Percentiles rank a stretch among this genome's conserved stretches.
These are phyloP conservation scores for Lotus japonicus DNA, from an alignment of 306 rosid genomes.

Conservation along the genomic window DNA sequence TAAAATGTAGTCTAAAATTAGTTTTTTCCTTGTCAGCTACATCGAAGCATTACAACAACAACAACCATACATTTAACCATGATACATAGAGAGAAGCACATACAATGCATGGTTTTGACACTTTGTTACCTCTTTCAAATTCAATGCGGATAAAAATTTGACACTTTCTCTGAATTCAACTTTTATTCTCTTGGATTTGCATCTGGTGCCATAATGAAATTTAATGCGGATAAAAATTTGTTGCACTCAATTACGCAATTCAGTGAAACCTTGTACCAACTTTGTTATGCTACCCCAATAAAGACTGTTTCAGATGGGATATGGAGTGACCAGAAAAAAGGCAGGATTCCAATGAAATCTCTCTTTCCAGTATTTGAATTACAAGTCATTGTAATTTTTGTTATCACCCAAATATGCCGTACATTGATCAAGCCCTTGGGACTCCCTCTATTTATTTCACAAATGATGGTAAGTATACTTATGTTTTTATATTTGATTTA, in stretches of 20 bases:
- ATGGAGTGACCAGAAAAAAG: slow-evolving; percentile 1
- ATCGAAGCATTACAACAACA: background rate
- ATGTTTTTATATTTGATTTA: background rate
- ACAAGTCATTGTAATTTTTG: slow-evolving; percentile 40
- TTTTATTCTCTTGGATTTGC: background rate
- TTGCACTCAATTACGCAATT: background rate
- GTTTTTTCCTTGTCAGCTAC: background rate
- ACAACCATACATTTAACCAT: too few relatives aligned
- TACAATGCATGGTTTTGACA: too few relatives aligned
- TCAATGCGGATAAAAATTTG: background rate
- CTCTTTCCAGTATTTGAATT: slow-evolving; percentile 37
- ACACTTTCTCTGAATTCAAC: background rate
- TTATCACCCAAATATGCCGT: slow-evolving; percentile 17
- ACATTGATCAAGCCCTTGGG: slow-evolving; percentile 35
- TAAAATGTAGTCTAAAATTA: background rate
- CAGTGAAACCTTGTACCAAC: background rate
- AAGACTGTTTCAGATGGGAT: slow-evolving; percentile 34
- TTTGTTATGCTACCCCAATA: slow-evolving; percentile 24
- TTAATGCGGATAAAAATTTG: background rate
- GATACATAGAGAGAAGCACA: too few relatives aligned
- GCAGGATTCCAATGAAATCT: slow-evolving; percentile 26
- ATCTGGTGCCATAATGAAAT: slow-evolving; percentile 1
- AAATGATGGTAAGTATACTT: slow-evolving; percentile 41
- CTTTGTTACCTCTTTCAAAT: background rate
- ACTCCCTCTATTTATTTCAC: slow-evolving; percentile 41